These are phyloP conservation scores for Paraglomus brasilianum DNA, from an alignment of 192 early-diverging fungal species.

Conservation along the genomic window DNA sequence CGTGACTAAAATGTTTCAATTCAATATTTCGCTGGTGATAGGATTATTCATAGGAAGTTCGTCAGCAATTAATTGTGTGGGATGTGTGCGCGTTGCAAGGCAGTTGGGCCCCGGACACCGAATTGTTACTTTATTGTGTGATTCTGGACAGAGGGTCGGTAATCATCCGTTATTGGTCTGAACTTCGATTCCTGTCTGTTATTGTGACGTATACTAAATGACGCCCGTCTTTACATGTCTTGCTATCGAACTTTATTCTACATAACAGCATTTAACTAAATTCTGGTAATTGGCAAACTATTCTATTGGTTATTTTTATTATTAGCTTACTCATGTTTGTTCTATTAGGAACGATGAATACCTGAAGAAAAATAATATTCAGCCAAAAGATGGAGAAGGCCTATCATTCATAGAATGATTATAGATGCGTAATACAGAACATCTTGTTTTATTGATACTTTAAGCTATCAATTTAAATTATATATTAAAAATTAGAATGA, in stretches of 20 bases:
- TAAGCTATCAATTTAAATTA: too few relatives aligned
- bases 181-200: too few relatives aligned
- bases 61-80: conserved; percentile 91
- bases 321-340: neutral
- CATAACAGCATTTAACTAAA: conserved; percentile 75
- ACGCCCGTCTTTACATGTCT: too few relatives aligned
- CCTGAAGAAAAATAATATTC: conserved; percentile 34
- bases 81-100: conserved; percentile 74
- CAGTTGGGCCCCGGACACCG: conserved; percentile 84
- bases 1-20: neutral
- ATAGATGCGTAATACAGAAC: too few relatives aligned
- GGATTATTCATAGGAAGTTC: conserved; percentile 88
- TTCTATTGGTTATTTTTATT: neutral
- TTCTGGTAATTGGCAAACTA: conserved; percentile 69
- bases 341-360: conserved; percentile 53
- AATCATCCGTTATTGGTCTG: conserved; percentile 40
- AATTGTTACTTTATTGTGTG: conserved; percentile 89
- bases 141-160: conserved; percentile 72
- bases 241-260: too few relatives aligned
- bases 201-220: too few relatives aligned
- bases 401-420: conserved; percentile 6
- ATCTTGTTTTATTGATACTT: too few relatives aligned
- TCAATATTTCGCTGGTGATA: conserved; percentile 6
- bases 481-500: too few relatives aligned
- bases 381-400: conserved; percentile 12